A percentile compares a stretch with the other conserved stretches of the same genome.
phyloP scores from a whole-genome alignment of 441 rosid genomes.

The Cnidoscolus chayamansa region DNA sequence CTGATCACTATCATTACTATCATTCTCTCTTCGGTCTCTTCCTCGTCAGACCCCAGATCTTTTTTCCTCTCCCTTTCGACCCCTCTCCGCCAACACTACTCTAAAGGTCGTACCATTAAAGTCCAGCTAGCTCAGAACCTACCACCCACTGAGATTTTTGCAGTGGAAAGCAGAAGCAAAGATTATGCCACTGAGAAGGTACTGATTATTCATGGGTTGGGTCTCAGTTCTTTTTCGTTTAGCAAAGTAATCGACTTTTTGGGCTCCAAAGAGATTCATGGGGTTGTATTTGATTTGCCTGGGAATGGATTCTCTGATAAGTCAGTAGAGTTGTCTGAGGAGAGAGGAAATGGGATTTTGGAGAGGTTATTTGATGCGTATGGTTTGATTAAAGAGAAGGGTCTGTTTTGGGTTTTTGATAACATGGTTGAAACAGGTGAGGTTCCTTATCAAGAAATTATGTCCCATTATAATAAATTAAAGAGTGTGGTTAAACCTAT shows the following conservation, averaged over 20 bases:
- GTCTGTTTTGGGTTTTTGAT: slow-evolving; percentile 93
- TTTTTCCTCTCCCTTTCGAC: slow-evolving; percentile 67
- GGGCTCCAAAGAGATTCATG: slow-evolving; percentile 63
- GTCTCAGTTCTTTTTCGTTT: slow-evolving; percentile 75
- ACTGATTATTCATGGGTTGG: slow-evolving; percentile 73
- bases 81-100: slow-evolving; percentile 71
- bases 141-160: slow-evolving; percentile 60
- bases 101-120: slow-evolving; percentile 66
- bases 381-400: slow-evolving; percentile 72
- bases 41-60: slow-evolving; percentile 57
- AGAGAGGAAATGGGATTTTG: slow-evolving; percentile 45
- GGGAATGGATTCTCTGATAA: slow-evolving; percentile 95
- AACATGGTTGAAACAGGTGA: slow-evolving; percentile 88
- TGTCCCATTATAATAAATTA: slow-evolving; percentile 34
- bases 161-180: slow-evolving; percentile 41
- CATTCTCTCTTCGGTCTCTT: slow-evolving; percentile 37
- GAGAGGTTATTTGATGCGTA: slow-evolving; percentile 64
- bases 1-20: slow-evolving; percentile 37
- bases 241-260: slow-evolving; percentile 42
- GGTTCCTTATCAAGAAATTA: slow-evolving; percentile 70
- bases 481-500: slow-evolving; percentile 47
- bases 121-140: slow-evolving; percentile 48
- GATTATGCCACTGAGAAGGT: slow-evolving; percentile 45
- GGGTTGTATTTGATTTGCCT: slow-evolving; percentile 73
- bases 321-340: slow-evolving; percentile 52